phyloP scores from a whole-genome alignment of 2,329 filamentous ascomycete species.

The Aspergillus floridensis region DNA sequence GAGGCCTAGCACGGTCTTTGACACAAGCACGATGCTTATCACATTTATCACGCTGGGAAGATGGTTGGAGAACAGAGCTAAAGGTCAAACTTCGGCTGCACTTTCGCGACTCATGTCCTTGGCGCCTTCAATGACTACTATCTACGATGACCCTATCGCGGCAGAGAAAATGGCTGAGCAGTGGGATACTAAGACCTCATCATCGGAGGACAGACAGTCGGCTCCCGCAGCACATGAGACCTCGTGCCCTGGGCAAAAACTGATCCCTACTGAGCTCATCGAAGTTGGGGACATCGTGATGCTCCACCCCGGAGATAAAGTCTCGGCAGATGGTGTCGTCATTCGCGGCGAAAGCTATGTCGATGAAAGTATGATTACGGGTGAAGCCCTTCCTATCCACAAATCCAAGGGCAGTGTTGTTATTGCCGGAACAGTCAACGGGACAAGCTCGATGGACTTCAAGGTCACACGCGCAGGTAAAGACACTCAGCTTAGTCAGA shows the following conservation, averaged over 20 bases:
- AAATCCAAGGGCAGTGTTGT: conserved; percentile 77
- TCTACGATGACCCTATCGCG: conserved; percentile 91
- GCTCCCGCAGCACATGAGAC: conserved; percentile 13
- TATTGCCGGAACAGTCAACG: conserved; percentile 94
- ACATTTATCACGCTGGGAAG: conserved; percentile 90
- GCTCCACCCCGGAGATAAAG: conserved; percentile 90
- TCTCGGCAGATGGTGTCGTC: conserved; percentile 86
- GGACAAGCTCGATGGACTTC: conserved; percentile 86
- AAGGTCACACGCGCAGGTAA: conserved; percentile 87
- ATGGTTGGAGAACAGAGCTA: conserved; percentile 89
- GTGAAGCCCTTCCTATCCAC: conserved; percentile 90
- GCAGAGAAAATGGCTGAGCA: conserved; percentile 83
- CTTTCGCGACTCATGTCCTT: conserved; percentile 93
- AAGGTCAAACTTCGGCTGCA: conserved; percentile 93
- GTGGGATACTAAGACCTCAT: conserved; percentile 54
- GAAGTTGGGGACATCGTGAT: conserved; percentile 93
- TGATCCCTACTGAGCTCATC: conserved; percentile 91
- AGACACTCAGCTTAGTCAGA: conserved; percentile 95
- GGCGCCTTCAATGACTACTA: conserved; percentile 93
- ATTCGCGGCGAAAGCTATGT: conserved; percentile 89
- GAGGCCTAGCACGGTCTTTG: conserved; percentile 85
- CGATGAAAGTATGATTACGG: conserved; percentile 98
- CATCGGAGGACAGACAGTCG: conserved; percentile 13
- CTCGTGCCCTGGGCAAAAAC: conserved; percentile 67
- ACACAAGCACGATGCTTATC: conserved; percentile 97